Percentiles rank a stretch among this genome's conserved stretches.
Evolutionary conservation across 805 yeast species (phyloP).

Genomic region (Pichia gijzeniarum): DNA sequence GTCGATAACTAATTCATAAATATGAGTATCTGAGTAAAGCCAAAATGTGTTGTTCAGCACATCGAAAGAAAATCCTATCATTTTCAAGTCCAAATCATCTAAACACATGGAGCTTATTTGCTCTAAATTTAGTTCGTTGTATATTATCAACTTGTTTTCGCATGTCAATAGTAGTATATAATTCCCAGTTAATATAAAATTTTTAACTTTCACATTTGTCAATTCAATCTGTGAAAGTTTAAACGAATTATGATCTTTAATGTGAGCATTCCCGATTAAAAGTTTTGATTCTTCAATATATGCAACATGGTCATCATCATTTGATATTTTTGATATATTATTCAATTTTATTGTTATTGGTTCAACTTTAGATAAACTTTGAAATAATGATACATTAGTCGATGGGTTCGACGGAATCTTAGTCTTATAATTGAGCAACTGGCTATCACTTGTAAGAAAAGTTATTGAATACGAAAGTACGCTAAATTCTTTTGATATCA

Average conservation of each 20-base stretch:
- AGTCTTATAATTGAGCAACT: slow-evolving; percentile 14
- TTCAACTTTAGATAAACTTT: slow-evolving; percentile 18
- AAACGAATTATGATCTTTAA: slow-evolving; percentile 21
- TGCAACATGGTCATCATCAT: slow-evolving; percentile 1
- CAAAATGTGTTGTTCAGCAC: slow-evolving; percentile 55
- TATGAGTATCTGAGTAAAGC: slow-evolving; percentile 54
- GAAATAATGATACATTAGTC: slow-evolving; percentile 9
- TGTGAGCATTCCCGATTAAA: slow-evolving; percentile 15
- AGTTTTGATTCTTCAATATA: neutral
- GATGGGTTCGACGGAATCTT: slow-evolving; percentile 11
- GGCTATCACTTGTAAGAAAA: slow-evolving; percentile 14
- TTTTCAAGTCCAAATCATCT: slow-evolving; percentile 28
- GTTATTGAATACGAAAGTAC: slow-evolving; percentile 8
- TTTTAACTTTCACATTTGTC: slow-evolving; percentile 20
- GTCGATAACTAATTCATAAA: slow-evolving; percentile 66
- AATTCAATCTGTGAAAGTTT: slow-evolving; percentile 10
- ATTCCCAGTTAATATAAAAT: slow-evolving; percentile 44
- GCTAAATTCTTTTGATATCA: slow-evolving; percentile 3
- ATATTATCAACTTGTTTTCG: slow-evolving; percentile 33
- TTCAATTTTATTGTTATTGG: slow-evolving; percentile 11
- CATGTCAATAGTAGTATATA: slow-evolving; percentile 46
- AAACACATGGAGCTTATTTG: slow-evolving; percentile 34
- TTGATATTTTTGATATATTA: neutral
- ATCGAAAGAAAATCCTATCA: slow-evolving; percentile 48
- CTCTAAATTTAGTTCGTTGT: slow-evolving; percentile 47